A percentile compares a stretch with the other conserved stretches of the same genome.
Evolutionary conservation across 2,329 filamentous ascomycete genomes (phyloP).

Genomic region (Ophiostoma sp.): DNA sequence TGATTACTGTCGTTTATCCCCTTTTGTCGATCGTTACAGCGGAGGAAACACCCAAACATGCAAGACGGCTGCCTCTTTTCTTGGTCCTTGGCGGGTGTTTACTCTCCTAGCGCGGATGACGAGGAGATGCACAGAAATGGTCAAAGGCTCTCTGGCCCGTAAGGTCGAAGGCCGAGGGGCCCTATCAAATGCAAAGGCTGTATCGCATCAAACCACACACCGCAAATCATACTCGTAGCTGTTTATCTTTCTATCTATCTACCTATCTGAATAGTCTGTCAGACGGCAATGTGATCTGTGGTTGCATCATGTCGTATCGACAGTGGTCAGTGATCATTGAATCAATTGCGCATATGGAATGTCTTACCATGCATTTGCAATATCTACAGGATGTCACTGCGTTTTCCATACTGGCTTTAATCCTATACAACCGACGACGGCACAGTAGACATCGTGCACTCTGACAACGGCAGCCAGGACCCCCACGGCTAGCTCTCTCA

Average conservation of each 20-base stretch:
- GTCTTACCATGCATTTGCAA: not conserved
- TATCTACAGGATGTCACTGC: not conserved
- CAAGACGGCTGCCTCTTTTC: slow-evolving; percentile 9
- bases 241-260: not conserved
- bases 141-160: too few species aligned
- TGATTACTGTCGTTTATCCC: not conserved
- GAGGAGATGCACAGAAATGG: not conserved
- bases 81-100: not conserved
- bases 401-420: not conserved
- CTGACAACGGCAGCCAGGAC: not conserved
- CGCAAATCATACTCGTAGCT: too few species aligned
- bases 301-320: slow-evolving; percentile 5
- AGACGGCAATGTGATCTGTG: slow-evolving; percentile 8
- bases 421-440: not conserved
- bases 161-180: too few species aligned
- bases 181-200: too few species aligned
- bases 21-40: slow-evolving; percentile 7
- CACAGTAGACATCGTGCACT: not conserved
- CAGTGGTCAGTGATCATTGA: too few species aligned
- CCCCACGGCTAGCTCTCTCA: not conserved
- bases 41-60: not conserved
- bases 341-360: not conserved
- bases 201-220: too few species aligned
- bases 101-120: slow-evolving; percentile 7
- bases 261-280: not conserved